Percentiles rank a stretch among this genome's conserved stretches.
phyloP scores from a whole-genome alignment of 2,329 filamentous ascomycete species.

The Aureobasidium vineae region DNA sequence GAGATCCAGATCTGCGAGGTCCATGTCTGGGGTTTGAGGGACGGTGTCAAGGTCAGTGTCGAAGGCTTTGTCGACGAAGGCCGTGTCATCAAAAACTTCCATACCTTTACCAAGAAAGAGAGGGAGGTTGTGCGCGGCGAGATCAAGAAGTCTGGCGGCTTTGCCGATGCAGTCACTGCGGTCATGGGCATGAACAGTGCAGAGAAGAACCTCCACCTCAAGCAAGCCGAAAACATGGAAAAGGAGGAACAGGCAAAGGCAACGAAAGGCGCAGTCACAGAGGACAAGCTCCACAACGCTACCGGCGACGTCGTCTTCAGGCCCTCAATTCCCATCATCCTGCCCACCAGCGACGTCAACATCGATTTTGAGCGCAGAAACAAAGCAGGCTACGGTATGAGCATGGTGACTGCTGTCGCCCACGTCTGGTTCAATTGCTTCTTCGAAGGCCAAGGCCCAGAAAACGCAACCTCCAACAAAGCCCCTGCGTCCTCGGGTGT shows the following conservation, averaged over 20 bases:
- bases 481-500: slow-evolving; percentile 64
- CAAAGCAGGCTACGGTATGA: slow-evolving; percentile 69
- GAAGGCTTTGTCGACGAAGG: slow-evolving; percentile 88
- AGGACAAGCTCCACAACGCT: slow-evolving; percentile 33
- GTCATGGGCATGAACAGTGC: slow-evolving; percentile 38
- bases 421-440: slow-evolving; percentile 97
- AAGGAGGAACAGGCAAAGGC: slow-evolving; percentile 18
- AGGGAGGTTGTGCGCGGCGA: slow-evolving; percentile 63
- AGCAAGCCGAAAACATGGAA: slow-evolving; percentile 10
- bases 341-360: slow-evolving; percentile 84
- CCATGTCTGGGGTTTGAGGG: slow-evolving; percentile 82
- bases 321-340: slow-evolving; percentile 63
- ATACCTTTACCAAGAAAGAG: slow-evolving; percentile 74
- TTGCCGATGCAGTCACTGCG: slow-evolving; percentile 49
- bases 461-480: slow-evolving; percentile 62
- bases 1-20: slow-evolving; percentile 83
- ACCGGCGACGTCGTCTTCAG: slow-evolving; percentile 76
- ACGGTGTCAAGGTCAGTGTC: slow-evolving; percentile 83
- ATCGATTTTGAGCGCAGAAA: slow-evolving; percentile 86
- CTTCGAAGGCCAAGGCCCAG: slow-evolving; percentile 79
- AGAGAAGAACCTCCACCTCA: slow-evolving; percentile 32
- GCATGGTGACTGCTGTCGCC: slow-evolving; percentile 88
- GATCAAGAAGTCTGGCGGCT: slow-evolving; percentile 42
- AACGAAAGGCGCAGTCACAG: slow-evolving; percentile 25
- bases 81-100: slow-evolving; percentile 77